These are phyloP conservation scores for Xylaria flabelliformis DNA, from an alignment of 495 filamentous ascomycete genomes.

Conservation along the genomic window DNA sequence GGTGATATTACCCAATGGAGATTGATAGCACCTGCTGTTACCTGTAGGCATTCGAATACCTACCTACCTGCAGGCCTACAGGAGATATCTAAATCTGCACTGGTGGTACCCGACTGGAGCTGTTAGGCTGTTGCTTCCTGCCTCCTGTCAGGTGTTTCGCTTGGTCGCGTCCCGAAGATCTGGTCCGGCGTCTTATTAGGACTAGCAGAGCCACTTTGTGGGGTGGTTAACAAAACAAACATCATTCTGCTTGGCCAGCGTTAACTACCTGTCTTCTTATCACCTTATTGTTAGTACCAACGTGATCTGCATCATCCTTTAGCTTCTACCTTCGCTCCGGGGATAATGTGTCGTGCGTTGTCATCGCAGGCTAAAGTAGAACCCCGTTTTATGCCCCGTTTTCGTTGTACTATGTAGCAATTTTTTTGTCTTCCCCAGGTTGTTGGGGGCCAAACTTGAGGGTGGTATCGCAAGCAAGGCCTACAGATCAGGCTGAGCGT, in stretches of 20 bases:
- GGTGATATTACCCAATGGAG: conserved; percentile 17
- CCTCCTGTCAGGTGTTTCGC: conserved; percentile 9
- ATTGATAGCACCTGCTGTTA: neutral
- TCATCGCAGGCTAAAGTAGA: conserved; percentile 10
- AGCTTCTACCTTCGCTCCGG: neutral
- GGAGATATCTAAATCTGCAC: neutral
- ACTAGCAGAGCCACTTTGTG: conserved; percentile 31
- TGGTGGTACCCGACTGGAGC: neutral
- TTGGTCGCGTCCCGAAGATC: conserved; percentile 40
- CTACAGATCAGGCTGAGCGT: no score
- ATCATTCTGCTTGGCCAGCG: conserved; percentile 7
- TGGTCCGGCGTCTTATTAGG: conserved; percentile 41
- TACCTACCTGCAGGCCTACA: neutral
- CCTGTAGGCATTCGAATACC: neutral
- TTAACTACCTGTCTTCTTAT: neutral
- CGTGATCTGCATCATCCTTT: neutral
- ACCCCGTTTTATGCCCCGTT: neutral
- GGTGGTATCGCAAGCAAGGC: neutral
- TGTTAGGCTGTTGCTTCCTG: neutral
- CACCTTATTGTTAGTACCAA: conserved; percentile 10
- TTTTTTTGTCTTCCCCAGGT: neutral
- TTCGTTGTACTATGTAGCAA: neutral
- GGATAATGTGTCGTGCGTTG: conserved; percentile 5
- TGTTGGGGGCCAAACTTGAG: conserved; percentile 7
- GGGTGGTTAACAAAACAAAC: neutral